phyloP scores from a whole-genome alignment of 805 yeast species.

The Yueomyces sinensis region DNA sequence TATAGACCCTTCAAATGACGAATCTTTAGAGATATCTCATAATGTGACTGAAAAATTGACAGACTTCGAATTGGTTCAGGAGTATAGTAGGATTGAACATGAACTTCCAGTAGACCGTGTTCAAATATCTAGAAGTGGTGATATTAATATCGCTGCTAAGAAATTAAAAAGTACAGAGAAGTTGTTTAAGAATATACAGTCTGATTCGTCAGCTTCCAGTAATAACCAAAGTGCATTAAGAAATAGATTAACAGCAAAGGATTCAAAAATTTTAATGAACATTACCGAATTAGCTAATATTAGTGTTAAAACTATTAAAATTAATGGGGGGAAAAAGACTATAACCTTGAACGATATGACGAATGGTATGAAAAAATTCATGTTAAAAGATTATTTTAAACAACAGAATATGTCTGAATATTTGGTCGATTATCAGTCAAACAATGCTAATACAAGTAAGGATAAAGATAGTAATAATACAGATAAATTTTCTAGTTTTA shows the following conservation, averaged over 20 bases:
- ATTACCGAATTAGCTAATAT: conserved; percentile 51
- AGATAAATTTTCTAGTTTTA: conserved; percentile 15
- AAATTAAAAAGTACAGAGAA: conserved; percentile 34
- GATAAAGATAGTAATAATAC: conserved; percentile 9
- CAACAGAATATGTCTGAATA: conserved; percentile 11
- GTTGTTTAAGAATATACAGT: conserved; percentile 22
- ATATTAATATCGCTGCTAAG: conserved; percentile 33
- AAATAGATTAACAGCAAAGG: conserved; percentile 31
- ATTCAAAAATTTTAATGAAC: conserved; percentile 48
- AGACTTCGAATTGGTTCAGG: too few species aligned
- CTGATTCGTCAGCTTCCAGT: conserved; percentile 15
- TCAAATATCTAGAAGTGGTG: conserved; percentile 45
- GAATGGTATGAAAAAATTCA: conserved; percentile 25
- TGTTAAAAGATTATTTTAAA: conserved; percentile 23
- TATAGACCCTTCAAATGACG: too few species aligned
- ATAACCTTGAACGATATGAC: conserved; percentile 37
- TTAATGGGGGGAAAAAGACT: conserved; percentile 42
- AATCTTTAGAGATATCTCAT: too few species aligned
- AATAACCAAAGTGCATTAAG: conserved; percentile 26
- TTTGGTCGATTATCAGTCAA: background rate
- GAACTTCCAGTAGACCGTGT: conserved; percentile 29
- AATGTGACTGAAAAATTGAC: too few species aligned
- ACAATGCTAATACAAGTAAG: background rate
- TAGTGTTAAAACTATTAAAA: conserved; percentile 46
- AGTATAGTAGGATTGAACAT: conserved; percentile 21